phyloP scores from a whole-genome alignment of 2,329 filamentous ascomycete species.

The Ceratocystis albifundus region DNA sequence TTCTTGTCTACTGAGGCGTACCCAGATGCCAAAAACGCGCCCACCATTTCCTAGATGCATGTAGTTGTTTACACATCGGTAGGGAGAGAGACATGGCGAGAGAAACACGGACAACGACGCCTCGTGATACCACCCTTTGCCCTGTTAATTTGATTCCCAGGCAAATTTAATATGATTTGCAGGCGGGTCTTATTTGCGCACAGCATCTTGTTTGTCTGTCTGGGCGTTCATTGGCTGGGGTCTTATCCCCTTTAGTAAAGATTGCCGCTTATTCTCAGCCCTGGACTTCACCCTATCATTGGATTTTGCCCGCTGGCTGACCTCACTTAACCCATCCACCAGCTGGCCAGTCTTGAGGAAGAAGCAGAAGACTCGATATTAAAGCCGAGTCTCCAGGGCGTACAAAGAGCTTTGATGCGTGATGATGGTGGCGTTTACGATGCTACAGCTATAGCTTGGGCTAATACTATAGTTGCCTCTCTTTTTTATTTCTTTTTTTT shows the following conservation, averaged over 20 bases:
- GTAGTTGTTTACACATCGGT: too few species aligned
- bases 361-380: background rate
- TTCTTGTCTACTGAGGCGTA: too few species aligned
- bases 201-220: background rate
- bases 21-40: too few species aligned
- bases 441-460: background rate
- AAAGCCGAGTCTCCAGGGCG: background rate
- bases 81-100: too few species aligned
- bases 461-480: too few species aligned
- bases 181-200: background rate
- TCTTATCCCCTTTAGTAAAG: background rate
- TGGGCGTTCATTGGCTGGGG: background rate
- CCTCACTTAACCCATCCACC: background rate
- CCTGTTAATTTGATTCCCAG: background rate
- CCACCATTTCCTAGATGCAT: too few species aligned
- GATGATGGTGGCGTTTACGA: background rate
- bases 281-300: background rate
- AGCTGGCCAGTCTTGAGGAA: too few species aligned
- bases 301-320: background rate
- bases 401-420: background rate
- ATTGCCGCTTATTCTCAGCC: slow-evolving; percentile 11
- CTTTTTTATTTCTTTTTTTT: too few species aligned
- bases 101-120: background rate
- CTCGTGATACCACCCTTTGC: background rate
- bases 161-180: background rate